These are phyloP conservation scores for Saitozyma podzolica DNA, from an alignment of 768 basidiomycete species.

Conservation along the genomic window DNA sequence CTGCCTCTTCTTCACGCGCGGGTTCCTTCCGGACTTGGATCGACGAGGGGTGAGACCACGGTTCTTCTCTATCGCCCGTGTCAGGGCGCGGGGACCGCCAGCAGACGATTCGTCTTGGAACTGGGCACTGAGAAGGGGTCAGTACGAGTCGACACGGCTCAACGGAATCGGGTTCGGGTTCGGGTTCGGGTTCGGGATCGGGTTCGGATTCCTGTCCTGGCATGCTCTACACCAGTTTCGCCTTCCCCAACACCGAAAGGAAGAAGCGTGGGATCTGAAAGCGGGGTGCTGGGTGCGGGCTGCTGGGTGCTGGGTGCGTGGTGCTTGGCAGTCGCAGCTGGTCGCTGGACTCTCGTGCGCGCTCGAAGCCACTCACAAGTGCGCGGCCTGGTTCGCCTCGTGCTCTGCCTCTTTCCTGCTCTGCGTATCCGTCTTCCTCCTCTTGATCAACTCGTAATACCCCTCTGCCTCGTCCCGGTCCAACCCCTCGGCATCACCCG, in stretches of 20 bases:
- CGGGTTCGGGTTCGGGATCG: no score
- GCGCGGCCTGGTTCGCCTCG: slow-evolving; percentile 58
- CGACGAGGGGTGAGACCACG: slow-evolving; percentile 89
- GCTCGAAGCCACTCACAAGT: slow-evolving; percentile 30
- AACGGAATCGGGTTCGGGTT: neutral
- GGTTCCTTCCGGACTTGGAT: slow-evolving; percentile 87
- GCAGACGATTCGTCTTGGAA: slow-evolving; percentile 53
- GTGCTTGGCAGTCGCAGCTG: no score
- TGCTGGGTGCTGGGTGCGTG: no score
- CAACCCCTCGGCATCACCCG: neutral
- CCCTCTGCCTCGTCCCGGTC: slow-evolving; percentile 57
- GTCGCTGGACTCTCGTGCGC: neutral
- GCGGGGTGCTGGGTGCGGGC: no score
- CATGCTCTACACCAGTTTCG: no score
- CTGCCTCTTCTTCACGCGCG: slow-evolving; percentile 93
- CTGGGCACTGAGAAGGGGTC: slow-evolving; percentile 20
- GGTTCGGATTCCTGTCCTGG: no score
- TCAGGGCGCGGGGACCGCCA: slow-evolving; percentile 80
- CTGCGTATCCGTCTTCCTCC: slow-evolving; percentile 68
- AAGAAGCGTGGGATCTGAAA: no score
- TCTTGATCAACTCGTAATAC: slow-evolving; percentile 89
- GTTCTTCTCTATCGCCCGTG: slow-evolving; percentile 88
- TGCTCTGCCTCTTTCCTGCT: slow-evolving; percentile 78
- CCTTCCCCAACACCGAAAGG: no score
- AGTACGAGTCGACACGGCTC: neutral